Percentiles rank a stretch among this genome's conserved stretches.
These are phyloP conservation scores for Alternaria postmessia DNA, from an alignment of 2,329 filamentous ascomycete species.

Conservation along the genomic window DNA sequence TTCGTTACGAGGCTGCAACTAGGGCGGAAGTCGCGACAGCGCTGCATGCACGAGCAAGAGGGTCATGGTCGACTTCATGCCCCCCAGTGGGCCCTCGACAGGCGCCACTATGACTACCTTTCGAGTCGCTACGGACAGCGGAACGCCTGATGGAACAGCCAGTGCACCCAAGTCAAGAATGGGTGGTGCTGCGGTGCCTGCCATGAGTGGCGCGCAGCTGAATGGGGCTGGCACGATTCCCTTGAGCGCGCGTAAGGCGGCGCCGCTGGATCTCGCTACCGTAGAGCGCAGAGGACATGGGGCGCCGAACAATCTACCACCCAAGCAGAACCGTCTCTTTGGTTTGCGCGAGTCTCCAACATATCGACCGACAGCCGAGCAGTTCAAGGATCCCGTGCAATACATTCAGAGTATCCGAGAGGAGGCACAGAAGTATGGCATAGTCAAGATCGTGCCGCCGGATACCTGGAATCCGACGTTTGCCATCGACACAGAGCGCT, in stretches of 20 bases:
- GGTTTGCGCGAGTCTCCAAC: conserved; percentile 89
- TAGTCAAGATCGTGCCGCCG: conserved; percentile 95
- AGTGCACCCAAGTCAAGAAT: conserved; percentile 43
- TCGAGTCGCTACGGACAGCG: conserved; percentile 46
- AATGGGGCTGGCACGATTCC: conserved; percentile 59
- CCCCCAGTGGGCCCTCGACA: conserved; percentile 39
- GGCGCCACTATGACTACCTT: conserved; percentile 50
- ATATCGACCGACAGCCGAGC: conserved; percentile 87
- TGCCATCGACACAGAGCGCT: conserved; percentile 96
- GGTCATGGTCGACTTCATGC: conserved; percentile 50
- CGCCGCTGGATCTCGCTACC: conserved; percentile 81
- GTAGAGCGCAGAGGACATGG: conserved; percentile 91
- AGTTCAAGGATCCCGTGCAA: conserved; percentile 92
- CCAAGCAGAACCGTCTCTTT: conserved; percentile 81
- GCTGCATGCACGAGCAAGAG: conserved; percentile 37
- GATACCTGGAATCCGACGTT: conserved; percentile 94
- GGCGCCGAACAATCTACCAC: conserved; percentile 75
- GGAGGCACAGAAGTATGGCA: conserved; percentile 85
- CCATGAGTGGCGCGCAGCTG: conserved; percentile 45
- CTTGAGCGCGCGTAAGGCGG: conserved; percentile 69
- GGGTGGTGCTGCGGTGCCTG: conserved; percentile 33
- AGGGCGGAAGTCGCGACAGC: conserved; percentile 20
- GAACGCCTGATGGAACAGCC: conserved; percentile 28
- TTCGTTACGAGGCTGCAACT: conserved; percentile 24
- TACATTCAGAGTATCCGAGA: conserved; percentile 92